Evolutionary conservation across 495 filamentous ascomycete genomes (phyloP), one percentile per base, ranked within the genome.

Genomic region (Penicillium macrosclerotiorum): DNA sequence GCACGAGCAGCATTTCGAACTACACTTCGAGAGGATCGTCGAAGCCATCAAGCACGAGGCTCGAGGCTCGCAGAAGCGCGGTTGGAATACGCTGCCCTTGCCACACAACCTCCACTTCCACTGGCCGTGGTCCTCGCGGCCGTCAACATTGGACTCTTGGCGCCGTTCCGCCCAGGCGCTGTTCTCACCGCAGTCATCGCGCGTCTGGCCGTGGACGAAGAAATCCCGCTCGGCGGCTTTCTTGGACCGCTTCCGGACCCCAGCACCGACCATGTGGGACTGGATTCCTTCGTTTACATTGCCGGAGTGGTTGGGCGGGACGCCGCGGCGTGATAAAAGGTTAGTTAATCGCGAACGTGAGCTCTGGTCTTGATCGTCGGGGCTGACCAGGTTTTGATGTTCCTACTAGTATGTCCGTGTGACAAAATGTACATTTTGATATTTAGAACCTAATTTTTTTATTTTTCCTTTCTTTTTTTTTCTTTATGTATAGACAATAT

Each of bases 1-100:
- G n/a, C 67, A 55, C 1, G 69, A 72, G 9, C 57, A 40, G 22
- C 63, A 72, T 16, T 65, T 74, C 25, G 66, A 72, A 17, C 64
- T 40, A 22, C 63, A 72, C 16, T 65, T 74, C 25, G 66, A 72
- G 17, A 63, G 56, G 1, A 65, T 71, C 23, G 39, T 71, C 8
- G 47, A 65, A 14, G 38, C 52, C 1, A 57, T 73, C 37, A 48
- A 51, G 39, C 53, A 56, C 5, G 45, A 68, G 12, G 61, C 54
- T 3, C 26, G 30, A 7, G 35, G 48, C 1, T 52, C 43, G 36
- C 43, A 45, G 18, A 52, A 54, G 45, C 36, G 34, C 5, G 57
- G 40, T 2, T 71, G 64, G 63, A 53, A 26, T 3, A 17, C 24
- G 18, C 25, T 50, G 1, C 19, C 42, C 8, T 23, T 45, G 3